Conservation (phyloP, 2,329 filamentous ascomycete genomes). For the Ploettnerulaceae sp. region DNA sequence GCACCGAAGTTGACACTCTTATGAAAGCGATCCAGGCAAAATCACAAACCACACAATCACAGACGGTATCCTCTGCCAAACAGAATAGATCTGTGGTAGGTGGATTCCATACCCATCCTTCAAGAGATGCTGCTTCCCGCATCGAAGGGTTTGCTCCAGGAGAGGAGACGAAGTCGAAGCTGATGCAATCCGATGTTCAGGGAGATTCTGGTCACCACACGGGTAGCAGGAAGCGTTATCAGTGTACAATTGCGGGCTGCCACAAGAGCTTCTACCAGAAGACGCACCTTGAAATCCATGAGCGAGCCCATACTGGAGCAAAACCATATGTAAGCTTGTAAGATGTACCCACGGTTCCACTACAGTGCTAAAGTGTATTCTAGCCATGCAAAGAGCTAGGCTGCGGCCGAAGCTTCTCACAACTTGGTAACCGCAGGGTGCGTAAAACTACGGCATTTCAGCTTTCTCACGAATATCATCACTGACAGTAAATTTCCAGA, state of each 20-base stretch:
- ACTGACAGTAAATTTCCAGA: slow-evolving; percentile 43
- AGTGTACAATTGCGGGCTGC: slow-evolving; percentile 70
- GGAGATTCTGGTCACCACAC: slow-evolving; percentile 17
- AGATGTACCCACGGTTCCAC: background rate
- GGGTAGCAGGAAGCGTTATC: slow-evolving; percentile 54
- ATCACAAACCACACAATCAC: slow-evolving; percentile 38
- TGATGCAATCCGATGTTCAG: slow-evolving; percentile 24
- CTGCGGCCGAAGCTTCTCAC: slow-evolving; percentile 79
- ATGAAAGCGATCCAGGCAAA: slow-evolving; percentile 85
- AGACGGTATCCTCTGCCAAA: slow-evolving; percentile 23
- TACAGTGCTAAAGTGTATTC: slow-evolving; percentile 16
- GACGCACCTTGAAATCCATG: slow-evolving; percentile 89
- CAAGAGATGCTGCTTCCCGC: slow-evolving; percentile 11
- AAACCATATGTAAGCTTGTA: slow-evolving; percentile 84
- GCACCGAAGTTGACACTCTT: slow-evolving; percentile 79
- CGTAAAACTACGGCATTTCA: background rate
- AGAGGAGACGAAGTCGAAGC: slow-evolving; percentile 20
- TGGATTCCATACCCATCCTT: slow-evolving; percentile 34
- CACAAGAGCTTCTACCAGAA: slow-evolving; percentile 83
- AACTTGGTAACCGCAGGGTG: slow-evolving; percentile 86
- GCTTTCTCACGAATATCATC: slow-evolving; percentile 2
- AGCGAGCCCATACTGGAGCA: slow-evolving; percentile 79
- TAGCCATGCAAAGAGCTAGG: slow-evolving; percentile 58
- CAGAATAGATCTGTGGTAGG: slow-evolving; percentile 27
- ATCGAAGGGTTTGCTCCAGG: slow-evolving; percentile 7